A percentile compares a stretch with the other conserved stretches of the same genome.
phyloP scores from a whole-genome alignment of 495 filamentous ascomycete genomes.

The Trichoderma virens region DNA sequence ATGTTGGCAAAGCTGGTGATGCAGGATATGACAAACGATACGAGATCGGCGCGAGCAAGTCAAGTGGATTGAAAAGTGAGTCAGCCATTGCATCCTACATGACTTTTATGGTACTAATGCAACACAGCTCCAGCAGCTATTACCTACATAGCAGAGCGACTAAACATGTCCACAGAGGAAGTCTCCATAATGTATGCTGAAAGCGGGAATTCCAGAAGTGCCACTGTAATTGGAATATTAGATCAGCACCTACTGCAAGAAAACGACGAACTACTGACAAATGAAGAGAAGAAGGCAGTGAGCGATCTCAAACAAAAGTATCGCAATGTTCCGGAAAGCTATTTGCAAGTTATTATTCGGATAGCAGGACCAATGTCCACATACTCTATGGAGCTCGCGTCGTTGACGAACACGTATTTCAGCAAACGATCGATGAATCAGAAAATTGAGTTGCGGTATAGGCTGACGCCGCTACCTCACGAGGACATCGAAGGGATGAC shows the following conservation, averaged over 20 bases:
- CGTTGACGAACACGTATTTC: neutral
- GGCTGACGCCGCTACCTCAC: neutral
- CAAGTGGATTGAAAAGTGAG: constrained; percentile 15
- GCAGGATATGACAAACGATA: neutral
- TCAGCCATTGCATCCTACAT: neutral
- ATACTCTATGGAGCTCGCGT: neutral
- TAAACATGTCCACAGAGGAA: constrained; percentile 17
- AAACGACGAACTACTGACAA: neutral
- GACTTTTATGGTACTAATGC: neutral
- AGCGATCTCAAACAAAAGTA: neutral
- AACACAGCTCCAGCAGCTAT: constrained; percentile 16
- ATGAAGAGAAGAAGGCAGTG: neutral
- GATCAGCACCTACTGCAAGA: constrained; percentile 17
- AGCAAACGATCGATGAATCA: neutral
- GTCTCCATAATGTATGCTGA: constrained; percentile 18
- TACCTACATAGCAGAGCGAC: constrained; percentile 18
- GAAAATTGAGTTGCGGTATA: constrained; percentile 3
- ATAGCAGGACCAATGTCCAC: neutral
- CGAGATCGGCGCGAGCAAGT: constrained; percentile 5
- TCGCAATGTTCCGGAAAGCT: constrained; percentile 8
- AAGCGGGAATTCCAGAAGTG: constrained; percentile 17
- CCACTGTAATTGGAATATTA: constrained; percentile 19
- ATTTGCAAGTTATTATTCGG: constrained; percentile 1
- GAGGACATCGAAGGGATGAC: constrained; percentile 6
- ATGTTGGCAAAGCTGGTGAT: neutral